These are phyloP conservation scores for Ogataea polymorpha DNA, from an alignment of 805 yeast genomes.

Conservation along the genomic window DNA sequence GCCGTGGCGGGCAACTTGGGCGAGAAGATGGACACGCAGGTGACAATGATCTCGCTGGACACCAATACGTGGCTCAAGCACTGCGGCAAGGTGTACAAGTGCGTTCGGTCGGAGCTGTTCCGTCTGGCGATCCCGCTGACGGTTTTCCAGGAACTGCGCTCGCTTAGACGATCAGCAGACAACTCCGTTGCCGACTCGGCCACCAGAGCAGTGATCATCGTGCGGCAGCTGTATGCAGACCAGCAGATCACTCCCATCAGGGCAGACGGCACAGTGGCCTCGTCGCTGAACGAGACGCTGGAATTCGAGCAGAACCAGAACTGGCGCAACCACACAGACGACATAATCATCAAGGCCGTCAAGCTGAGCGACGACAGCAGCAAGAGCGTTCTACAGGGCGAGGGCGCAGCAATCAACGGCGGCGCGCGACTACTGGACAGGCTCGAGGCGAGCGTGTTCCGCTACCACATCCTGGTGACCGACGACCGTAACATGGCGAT, in stretches of 20 bases:
- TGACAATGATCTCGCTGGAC: constrained; percentile 63
- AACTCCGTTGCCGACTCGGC: constrained; percentile 77
- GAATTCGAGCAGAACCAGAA: constrained; percentile 71
- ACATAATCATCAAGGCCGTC: constrained; percentile 54
- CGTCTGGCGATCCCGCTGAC: constrained; percentile 66
- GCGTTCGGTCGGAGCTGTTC: constrained; percentile 57
- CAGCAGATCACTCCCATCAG: constrained; percentile 56
- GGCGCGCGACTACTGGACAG: constrained; percentile 31
- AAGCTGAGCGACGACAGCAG: constrained; percentile 34
- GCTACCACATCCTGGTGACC: constrained; percentile 62
- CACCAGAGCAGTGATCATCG: constrained; percentile 71
- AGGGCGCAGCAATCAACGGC: constrained; percentile 19
- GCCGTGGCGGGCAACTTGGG: constrained; percentile 48
- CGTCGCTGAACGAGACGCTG: constrained; percentile 64
- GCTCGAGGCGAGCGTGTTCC: constrained; percentile 41
- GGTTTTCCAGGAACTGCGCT: constrained; percentile 74
- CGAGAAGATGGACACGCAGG: constrained; percentile 51
- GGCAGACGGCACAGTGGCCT: constrained; percentile 67
- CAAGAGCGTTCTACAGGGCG: constrained; percentile 27
- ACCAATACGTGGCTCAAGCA: constrained; percentile 81
- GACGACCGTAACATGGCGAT: constrained; percentile 73
- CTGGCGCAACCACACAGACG: constrained; percentile 74
- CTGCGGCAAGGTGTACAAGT: constrained; percentile 71
- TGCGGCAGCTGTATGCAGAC: constrained; percentile 61
- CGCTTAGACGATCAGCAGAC: constrained; percentile 67